These are phyloP conservation scores for Penicillium polonicum DNA, from an alignment of 2,329 filamentous ascomycete genomes.

Conservation along the genomic window DNA sequence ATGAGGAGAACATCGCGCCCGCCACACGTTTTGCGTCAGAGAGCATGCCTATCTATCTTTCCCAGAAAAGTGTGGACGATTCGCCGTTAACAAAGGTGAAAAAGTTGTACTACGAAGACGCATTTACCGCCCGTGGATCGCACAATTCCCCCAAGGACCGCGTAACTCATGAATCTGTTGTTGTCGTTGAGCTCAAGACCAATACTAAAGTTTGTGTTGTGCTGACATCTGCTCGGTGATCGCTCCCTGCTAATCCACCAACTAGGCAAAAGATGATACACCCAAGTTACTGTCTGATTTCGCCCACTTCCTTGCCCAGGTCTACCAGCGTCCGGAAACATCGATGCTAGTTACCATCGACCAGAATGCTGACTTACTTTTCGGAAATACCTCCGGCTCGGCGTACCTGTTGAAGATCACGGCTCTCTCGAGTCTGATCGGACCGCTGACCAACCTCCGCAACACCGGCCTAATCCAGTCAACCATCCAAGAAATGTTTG, in stretches of 20 bases:
- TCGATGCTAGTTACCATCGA: slow-evolving; percentile 74
- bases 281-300: slow-evolving; percentile 72
- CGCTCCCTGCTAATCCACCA: slow-evolving; percentile 18
- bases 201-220: slow-evolving; percentile 59
- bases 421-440: slow-evolving; percentile 66
- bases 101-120: slow-evolving; percentile 43
- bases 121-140: slow-evolving; percentile 39
- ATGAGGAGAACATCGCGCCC: slow-evolving; percentile 26
- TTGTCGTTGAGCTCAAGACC: slow-evolving; percentile 64
- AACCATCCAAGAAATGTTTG: slow-evolving; percentile 70
- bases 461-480: slow-evolving; percentile 75
- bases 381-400: slow-evolving; percentile 72
- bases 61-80: slow-evolving; percentile 13
- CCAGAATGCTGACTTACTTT: slow-evolving; percentile 71
- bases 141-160: slow-evolving; percentile 45
- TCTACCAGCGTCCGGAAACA: slow-evolving; percentile 71
- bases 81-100: slow-evolving; percentile 28
- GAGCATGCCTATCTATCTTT: slow-evolving; percentile 12
- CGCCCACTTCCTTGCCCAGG: slow-evolving; percentile 68
- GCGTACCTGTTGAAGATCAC: slow-evolving; percentile 76
- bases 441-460: slow-evolving; percentile 73
- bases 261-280: slow-evolving; percentile 67
- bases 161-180: slow-evolving; percentile 56
- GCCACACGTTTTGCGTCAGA: slow-evolving; percentile 13
- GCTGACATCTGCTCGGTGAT: not conserved